Percentiles rank a stretch among this genome's conserved stretches.
These are phyloP conservation scores for Hypoxylon sp. DNA, from an alignment of 2,329 filamentous ascomycete species.

Conservation along the genomic window DNA sequence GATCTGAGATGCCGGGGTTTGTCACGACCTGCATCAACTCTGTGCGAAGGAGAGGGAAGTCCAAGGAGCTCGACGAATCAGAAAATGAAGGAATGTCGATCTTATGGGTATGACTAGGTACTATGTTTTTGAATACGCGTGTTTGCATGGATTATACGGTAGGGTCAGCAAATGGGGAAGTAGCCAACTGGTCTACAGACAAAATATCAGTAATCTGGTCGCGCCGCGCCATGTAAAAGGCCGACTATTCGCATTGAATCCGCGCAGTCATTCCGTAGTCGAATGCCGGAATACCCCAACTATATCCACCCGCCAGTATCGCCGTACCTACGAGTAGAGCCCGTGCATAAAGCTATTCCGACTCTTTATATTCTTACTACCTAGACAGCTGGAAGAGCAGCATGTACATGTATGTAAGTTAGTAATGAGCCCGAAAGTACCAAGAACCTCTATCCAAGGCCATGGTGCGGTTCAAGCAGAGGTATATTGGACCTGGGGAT, in stretches of 20 bases:
- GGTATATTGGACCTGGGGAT: not conserved
- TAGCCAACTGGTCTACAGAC: too few species aligned
- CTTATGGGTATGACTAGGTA: too few species aligned
- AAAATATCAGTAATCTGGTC: too few species aligned
- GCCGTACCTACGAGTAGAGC: not conserved
- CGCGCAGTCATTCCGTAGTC: not conserved
- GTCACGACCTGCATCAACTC: conserved; percentile 26
- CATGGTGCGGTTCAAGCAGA: not conserved
- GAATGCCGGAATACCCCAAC: conserved; percentile 31
- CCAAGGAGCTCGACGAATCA: conserved; percentile 17
- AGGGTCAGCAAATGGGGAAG: too few species aligned
- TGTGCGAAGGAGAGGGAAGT: conserved; percentile 17
- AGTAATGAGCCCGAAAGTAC: not conserved
- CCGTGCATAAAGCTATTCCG: not conserved
- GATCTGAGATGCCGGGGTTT: conserved; percentile 40
- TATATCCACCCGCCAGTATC: not conserved
- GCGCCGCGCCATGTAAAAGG: too few species aligned
- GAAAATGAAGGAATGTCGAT: conserved; percentile 24
- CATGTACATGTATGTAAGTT: too few species aligned
- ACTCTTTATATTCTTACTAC: not conserved
- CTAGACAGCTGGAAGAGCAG: not conserved
- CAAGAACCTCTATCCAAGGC: not conserved
- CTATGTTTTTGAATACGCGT: too few species aligned
- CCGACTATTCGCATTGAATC: too few species aligned
- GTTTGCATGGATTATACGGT: too few species aligned